phyloP scores from a whole-genome alignment of 1,139 yeast genomes.

The Kurtzmaniella natalensis region DNA sequence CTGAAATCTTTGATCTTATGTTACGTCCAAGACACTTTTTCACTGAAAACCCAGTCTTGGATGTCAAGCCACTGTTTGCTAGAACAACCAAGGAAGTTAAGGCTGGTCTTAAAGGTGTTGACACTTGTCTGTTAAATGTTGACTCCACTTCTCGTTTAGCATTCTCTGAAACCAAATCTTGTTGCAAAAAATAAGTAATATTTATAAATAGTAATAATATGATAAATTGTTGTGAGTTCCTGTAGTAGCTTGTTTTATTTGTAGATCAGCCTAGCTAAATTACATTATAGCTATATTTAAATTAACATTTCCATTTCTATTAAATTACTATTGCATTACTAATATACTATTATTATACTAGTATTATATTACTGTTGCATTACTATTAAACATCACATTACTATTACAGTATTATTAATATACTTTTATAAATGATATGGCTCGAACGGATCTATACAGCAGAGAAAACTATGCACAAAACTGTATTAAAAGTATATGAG shows the following conservation, averaged over 20 bases:
- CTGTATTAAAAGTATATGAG: too few species aligned
- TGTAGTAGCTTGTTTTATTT: constrained; percentile 1
- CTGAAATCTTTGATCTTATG: constrained; percentile 71
- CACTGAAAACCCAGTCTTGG: constrained; percentile 71
- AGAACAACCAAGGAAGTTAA: constrained; percentile 60
- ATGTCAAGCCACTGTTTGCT: constrained; percentile 66
- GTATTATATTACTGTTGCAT: too few species aligned
- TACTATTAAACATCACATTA: too few species aligned
- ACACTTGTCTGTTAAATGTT: constrained; percentile 32
- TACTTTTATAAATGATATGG: too few species aligned
- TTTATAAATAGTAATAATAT: background rate
- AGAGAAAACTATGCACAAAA: too few species aligned
- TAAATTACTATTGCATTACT: too few species aligned
- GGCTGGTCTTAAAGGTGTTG: constrained; percentile 28
- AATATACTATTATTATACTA: too few species aligned
- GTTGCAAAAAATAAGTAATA: constrained; percentile 17
- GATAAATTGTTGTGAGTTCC: background rate
- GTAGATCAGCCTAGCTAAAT: too few species aligned
- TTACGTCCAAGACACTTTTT: constrained; percentile 78
- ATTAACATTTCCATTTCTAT: too few species aligned
- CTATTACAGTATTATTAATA: too few species aligned
- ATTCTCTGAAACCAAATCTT: constrained; percentile 18
- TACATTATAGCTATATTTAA: too few species aligned
- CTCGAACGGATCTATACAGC: too few species aligned
- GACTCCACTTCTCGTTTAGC: constrained; percentile 43